phyloP scores from a whole-genome alignment of 2,329 filamentous ascomycete species.

The Raffaelea ambrosiae region DNA sequence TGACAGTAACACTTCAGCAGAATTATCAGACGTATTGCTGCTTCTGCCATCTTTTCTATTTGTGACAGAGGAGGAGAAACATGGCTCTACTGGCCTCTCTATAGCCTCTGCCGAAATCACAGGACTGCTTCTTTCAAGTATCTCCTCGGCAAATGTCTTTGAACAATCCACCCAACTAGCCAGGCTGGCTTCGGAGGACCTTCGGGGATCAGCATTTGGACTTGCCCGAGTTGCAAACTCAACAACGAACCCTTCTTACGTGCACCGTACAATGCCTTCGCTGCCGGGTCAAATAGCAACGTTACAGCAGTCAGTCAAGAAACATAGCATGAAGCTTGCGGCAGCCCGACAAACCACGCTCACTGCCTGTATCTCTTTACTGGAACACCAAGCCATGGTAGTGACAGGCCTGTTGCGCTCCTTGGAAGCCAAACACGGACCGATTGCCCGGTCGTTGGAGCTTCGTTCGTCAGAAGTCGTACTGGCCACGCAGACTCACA shows the following conservation, averaged over 20 bases:
- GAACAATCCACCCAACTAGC: conserved; percentile 38
- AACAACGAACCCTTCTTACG: conserved; percentile 42
- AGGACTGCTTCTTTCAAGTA: conserved; percentile 37
- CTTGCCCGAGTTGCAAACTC: conserved; percentile 41
- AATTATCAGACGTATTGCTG: conserved; percentile 43
- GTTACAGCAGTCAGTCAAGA: conserved; percentile 25
- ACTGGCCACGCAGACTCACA: conserved; percentile 30
- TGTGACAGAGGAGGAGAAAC: conserved; percentile 16
- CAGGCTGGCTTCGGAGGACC: conserved; percentile 36
- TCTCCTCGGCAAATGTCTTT: conserved; percentile 40
- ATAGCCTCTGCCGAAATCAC: conserved; percentile 19
- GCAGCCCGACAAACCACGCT: conserved; percentile 30
- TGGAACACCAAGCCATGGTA: conserved; percentile 29
- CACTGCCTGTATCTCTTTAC: conserved; percentile 26
- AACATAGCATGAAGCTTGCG: conserved; percentile 24
- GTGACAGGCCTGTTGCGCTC: conserved; percentile 36
- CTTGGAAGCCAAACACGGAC: conserved; percentile 47
- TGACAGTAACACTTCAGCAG: too few relatives aligned
- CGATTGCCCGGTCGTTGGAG: conserved; percentile 40
- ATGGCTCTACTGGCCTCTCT: neutral
- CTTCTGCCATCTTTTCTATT: conserved; percentile 41
- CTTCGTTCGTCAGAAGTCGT: conserved; percentile 38
- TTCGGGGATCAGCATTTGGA: conserved; percentile 38
- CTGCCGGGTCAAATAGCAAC: conserved; percentile 31
- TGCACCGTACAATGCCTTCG: conserved; percentile 48